Evolutionary conservation across 345 rosid species (phyloP).

Genomic region (Noccaea caerulescens): DNA sequence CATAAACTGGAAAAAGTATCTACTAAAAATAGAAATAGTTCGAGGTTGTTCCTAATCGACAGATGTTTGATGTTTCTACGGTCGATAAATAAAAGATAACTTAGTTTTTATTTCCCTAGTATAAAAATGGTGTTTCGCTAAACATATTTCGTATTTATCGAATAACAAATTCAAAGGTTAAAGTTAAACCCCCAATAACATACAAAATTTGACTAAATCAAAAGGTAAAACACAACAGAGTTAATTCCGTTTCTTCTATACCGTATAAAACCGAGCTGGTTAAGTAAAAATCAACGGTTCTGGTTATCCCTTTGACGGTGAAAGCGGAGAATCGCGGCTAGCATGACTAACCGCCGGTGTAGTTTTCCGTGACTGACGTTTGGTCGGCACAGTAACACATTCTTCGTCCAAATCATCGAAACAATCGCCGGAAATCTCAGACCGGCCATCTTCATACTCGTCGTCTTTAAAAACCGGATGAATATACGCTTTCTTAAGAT

Average conservation of each 20-base stretch:
- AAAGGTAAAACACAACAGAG: not conserved
- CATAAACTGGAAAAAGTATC: not conserved
- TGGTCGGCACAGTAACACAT: constrained; percentile 72
- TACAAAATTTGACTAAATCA: constrained; percentile 10
- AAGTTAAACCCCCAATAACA: not conserved
- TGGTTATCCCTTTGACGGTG: constrained; percentile 33
- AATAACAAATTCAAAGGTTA: no score
- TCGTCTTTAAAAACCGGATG: constrained; percentile 76
- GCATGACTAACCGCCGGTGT: constrained; percentile 56
- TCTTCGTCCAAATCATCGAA: constrained; percentile 51
- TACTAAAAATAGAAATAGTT: not conserved
- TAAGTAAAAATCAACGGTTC: constrained; percentile 14
- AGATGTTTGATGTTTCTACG: not conserved
- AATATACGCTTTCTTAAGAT: constrained; percentile 71
- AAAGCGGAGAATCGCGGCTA: constrained; percentile 49
- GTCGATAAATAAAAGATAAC: not conserved
- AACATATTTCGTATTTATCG: no score
- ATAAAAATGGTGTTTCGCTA: no score
- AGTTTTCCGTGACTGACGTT: constrained; percentile 57
- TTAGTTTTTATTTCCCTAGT: no score
- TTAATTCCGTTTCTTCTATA: constrained; percentile 25
- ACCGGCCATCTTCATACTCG: constrained; percentile 48
- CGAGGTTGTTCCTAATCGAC: not conserved
- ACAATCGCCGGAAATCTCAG: constrained; percentile 30
- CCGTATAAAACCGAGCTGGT: constrained; percentile 31